Evolutionary conservation across 2,329 filamentous ascomycete species (phyloP).

Genomic region (Arthrinium puccinioides): DNA sequence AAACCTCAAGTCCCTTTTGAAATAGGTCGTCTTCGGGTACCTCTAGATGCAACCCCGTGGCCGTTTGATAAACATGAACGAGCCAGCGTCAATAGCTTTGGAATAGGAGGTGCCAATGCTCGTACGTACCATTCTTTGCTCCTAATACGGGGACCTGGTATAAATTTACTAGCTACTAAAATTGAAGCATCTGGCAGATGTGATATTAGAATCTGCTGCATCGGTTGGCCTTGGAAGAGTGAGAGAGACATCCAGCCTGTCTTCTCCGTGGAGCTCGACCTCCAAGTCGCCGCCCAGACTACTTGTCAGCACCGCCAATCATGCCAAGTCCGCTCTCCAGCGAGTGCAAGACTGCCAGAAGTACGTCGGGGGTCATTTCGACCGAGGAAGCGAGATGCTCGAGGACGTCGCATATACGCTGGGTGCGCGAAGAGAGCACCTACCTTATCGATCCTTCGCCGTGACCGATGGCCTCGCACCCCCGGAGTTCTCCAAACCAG

Average conservation of each 20-base stretch:
- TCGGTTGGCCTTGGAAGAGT: background rate
- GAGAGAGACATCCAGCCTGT: background rate
- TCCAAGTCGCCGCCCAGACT: background rate
- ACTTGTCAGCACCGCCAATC: background rate
- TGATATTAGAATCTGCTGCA: too few species aligned
- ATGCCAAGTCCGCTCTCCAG: background rate
- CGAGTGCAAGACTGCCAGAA: background rate
- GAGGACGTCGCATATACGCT: background rate
- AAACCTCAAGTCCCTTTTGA: background rate
- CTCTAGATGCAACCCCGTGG: conserved; percentile 16
- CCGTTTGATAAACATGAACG: conserved; percentile 9
- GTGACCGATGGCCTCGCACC: background rate
- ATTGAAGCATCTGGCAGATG: too few species aligned
- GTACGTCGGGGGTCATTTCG: too few species aligned
- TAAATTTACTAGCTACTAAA: too few species aligned
- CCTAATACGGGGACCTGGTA: too few species aligned
- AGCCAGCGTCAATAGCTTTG: conserved; percentile 20
- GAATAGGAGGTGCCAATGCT: conserved; percentile 18
- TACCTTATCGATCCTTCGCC: background rate
- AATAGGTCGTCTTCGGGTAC: conserved; percentile 12
- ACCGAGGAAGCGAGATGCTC: background rate
- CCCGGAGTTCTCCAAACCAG: background rate
- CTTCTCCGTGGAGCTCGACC: background rate
- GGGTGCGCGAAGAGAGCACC: background rate
- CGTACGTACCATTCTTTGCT: conserved; percentile 16